Percentiles rank a stretch among this genome's conserved stretches.
phyloP scores from a whole-genome alignment of 2,329 filamentous ascomycete species.

The Xylariales sp. region DNA sequence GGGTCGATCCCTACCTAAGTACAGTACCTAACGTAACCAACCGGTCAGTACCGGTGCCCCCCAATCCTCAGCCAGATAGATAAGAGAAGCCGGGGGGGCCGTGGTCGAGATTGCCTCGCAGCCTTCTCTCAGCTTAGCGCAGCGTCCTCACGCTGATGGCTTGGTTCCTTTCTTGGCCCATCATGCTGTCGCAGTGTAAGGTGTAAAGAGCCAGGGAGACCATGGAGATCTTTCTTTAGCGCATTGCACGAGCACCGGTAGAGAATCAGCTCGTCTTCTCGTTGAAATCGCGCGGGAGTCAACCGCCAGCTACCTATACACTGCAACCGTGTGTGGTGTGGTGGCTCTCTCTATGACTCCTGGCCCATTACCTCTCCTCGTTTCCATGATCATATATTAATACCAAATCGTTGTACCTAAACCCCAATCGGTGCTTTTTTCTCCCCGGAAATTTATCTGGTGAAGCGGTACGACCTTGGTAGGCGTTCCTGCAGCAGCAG shows the following conservation, averaged over 20 bases:
- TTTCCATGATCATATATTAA: conserved; percentile 1
- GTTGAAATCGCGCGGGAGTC: neutral
- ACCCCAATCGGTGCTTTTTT: neutral
- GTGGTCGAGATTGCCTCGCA: conserved; percentile 15
- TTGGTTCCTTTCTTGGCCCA: too few relatives aligned
- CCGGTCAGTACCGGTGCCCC: neutral
- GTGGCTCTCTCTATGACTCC: neutral
- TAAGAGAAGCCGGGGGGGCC: conserved; percentile 24
- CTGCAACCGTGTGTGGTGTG: neutral
- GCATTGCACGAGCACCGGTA: neutral
- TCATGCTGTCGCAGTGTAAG: too few relatives aligned
- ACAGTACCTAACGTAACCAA: conserved; percentile 4
- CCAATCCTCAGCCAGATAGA: conserved; percentile 33
- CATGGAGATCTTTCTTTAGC: neutral
- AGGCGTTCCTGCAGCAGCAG: neutral
- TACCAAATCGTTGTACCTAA: neutral
- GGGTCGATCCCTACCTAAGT: conserved; percentile 19
- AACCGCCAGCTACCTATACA: neutral
- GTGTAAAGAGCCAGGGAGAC: neutral
- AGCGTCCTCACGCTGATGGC: neutral
- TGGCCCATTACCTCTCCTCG: neutral
- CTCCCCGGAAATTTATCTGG: neutral
- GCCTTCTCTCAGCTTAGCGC: conserved; percentile 23
- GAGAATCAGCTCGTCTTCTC: neutral
- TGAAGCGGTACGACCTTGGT: neutral